Evolutionary conservation across 257 asterid species (phyloP), one percentile per base, ranked within the genome.

Genomic region (Catharanthus roseus): DNA sequence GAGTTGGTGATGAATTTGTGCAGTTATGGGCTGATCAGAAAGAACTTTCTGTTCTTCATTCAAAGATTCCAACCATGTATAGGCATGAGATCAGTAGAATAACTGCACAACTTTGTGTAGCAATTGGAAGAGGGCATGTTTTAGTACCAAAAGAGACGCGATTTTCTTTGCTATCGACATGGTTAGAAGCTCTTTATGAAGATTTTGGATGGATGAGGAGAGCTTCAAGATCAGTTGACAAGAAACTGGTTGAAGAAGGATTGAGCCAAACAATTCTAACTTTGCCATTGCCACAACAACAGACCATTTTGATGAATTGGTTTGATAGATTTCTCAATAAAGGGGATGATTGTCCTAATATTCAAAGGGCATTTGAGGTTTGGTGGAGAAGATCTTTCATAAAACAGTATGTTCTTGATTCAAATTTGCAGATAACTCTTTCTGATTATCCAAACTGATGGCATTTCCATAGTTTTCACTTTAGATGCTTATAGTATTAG

Each of bases 361-460:
- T 95, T 68, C 96, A 87, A 74, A 87, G 84, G 70, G 97, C 99
- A 1, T 91, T 95, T 70, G 93, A 89, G 57, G 81, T 91, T 61
- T 95, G 99, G 99, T 91, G 99, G 99, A 87, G 93, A 75, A 82
- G 99, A 76, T 87, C 97, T 70, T 95, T 95, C 15, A 82, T 91
- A 67, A 91, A 84, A 73, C 89, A 84, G 39, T 83, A 84, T 47
- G 77, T 72, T 68, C 71, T 82, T 13, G 89, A 88, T 45, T 80
- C 96, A 41, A 85, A 73, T 63, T 64, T 88, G 82, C 99, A 85
- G 85, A 64, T 91, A 71, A 82, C 95, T 39, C 83, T 88, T 39
- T 83, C 78, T 70, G 95, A 89, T 83, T 78, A 81, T 73, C 83
- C 88, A 31, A 75, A 77, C 34, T 85, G 80, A 88, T 68, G 53